A percentile compares a stretch with the other conserved stretches of the same genome.
Evolutionary conservation across 352 stramenopile species (phyloP).

Genomic region (Phytophthora kernoviae): DNA sequence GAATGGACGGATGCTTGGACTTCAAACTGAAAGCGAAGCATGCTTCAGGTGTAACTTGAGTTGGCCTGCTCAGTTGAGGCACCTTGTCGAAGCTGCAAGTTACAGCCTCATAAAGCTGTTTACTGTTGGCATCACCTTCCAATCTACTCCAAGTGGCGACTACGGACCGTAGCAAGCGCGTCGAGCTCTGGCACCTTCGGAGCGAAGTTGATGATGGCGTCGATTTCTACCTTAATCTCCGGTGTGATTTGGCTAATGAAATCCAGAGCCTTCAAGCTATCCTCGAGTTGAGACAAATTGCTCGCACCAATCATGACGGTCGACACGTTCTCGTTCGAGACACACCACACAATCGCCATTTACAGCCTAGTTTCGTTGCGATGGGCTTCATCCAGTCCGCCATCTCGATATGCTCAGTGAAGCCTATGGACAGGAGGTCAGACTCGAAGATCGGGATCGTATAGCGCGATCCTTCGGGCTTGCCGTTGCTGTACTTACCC

Average conservation of each 20-base stretch:
- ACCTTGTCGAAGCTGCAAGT: not conserved
- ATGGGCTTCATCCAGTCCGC: slow-evolving; percentile 22
- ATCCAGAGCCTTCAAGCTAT: slow-evolving; percentile 50
- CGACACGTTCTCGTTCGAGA: slow-evolving; percentile 55
- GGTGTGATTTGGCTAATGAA: slow-evolving; percentile 49
- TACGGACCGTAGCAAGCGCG: not conserved
- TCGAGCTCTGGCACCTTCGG: slow-evolving; percentile 4
- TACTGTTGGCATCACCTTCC: no score
- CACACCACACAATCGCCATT: slow-evolving; percentile 55
- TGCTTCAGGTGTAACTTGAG: not conserved
- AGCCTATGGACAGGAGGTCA: not conserved
- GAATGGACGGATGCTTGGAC: not conserved
- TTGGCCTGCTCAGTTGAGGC: no score
- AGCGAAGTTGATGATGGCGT: slow-evolving; percentile 30
- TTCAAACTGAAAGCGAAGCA: not conserved
- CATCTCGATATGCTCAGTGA: slow-evolving; percentile 17
- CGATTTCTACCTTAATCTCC: slow-evolving; percentile 47
- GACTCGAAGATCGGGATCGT: not conserved
- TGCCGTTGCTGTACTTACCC: slow-evolving; percentile 53
- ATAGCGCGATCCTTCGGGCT: not conserved
- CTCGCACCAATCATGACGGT: slow-evolving; percentile 55
- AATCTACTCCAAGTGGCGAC: not conserved
- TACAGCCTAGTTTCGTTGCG: slow-evolving; percentile 43
- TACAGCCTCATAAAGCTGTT: no score
- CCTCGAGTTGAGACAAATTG: slow-evolving; percentile 46